phyloP scores from a whole-genome alignment of 768 basidiomycete genomes.

The Mycena polygramma region DNA sequence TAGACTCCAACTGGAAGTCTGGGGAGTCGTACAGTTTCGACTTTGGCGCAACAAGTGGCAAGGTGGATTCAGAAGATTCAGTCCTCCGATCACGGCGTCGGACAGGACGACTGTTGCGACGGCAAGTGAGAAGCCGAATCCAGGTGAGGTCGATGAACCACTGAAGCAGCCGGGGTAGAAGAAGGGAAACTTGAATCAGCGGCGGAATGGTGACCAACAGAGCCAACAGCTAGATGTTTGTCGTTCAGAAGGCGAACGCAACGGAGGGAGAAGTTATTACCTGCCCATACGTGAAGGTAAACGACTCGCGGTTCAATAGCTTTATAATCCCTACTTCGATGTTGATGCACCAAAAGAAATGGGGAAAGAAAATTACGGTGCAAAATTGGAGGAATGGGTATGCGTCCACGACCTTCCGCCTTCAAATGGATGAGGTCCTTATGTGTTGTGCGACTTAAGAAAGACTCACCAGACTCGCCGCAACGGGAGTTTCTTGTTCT shows the following conservation, averaged over 20 bases:
- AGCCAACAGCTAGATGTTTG: slow-evolving; percentile 24
- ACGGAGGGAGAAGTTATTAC: neutral
- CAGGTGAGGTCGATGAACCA: slow-evolving; percentile 31
- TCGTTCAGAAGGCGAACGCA: neutral
- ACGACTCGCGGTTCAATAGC: slow-evolving; percentile 11
- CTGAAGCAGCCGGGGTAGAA: slow-evolving; percentile 8
- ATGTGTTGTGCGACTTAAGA: too few relatives aligned
- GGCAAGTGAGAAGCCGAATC: slow-evolving; percentile 28
- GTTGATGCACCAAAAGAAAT: slow-evolving; percentile 27
- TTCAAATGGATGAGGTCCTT: neutral
- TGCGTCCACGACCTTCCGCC: slow-evolving; percentile 27
- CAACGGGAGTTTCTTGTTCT: slow-evolving; percentile 8
- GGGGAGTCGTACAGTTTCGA: neutral
- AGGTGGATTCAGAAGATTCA: neutral
- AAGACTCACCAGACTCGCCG: slow-evolving; percentile 7
- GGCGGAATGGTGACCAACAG: slow-evolving; percentile 32
- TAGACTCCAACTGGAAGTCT: too few relatives aligned
- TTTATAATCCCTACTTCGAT: slow-evolving; percentile 15
- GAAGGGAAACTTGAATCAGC: slow-evolving; percentile 24
- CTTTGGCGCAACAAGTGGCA: neutral
- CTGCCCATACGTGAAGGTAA: slow-evolving; percentile 32
- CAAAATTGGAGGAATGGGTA: slow-evolving; percentile 35
- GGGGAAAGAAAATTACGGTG: slow-evolving; percentile 13
- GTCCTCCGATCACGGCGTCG: neutral
- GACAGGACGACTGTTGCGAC: slow-evolving; percentile 13